Percentiles rank a stretch among this genome's conserved stretches.
These are phyloP conservation scores for Fusarium proliferatum DNA, from an alignment of 2,329 filamentous ascomycete species.

Conservation along the genomic window DNA sequence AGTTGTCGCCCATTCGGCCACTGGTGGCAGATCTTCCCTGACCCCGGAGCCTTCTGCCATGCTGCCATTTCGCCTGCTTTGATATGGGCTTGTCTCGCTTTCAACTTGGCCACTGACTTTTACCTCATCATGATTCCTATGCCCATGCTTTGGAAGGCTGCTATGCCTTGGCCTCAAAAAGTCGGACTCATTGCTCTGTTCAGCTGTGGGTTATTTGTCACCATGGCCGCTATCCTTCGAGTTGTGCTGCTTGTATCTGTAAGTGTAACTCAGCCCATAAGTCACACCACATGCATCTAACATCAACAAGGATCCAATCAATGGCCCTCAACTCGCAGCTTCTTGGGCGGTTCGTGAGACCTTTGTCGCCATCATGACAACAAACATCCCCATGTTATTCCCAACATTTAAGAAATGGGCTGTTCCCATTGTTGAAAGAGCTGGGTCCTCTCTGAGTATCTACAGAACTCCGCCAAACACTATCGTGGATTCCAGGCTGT, in stretches of 20 bases:
- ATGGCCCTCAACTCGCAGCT: slow-evolving; percentile 55
- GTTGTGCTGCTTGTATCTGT: slow-evolving; percentile 46
- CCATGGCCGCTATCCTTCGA: slow-evolving; percentile 53
- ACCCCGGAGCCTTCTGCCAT: slow-evolving; percentile 64
- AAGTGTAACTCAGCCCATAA: not conserved
- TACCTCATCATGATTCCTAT: slow-evolving; percentile 69
- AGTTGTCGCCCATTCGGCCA: slow-evolving; percentile 63
- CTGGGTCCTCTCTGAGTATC: slow-evolving; percentile 37
- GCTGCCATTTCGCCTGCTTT: slow-evolving; percentile 62
- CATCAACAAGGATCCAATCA: slow-evolving; percentile 51
- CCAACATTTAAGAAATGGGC: slow-evolving; percentile 55
- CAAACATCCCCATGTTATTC: slow-evolving; percentile 59
- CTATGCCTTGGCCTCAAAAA: slow-evolving; percentile 52
- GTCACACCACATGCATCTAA: not conserved
- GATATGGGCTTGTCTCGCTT: slow-evolving; percentile 61
- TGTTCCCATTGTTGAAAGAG: slow-evolving; percentile 38
- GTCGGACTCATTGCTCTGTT: slow-evolving; percentile 53
- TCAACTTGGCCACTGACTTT: slow-evolving; percentile 67
- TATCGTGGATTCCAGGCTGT: slow-evolving; percentile 28
- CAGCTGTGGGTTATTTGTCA: slow-evolving; percentile 55
- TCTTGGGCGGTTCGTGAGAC: slow-evolving; percentile 58
- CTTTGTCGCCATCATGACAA: slow-evolving; percentile 57
- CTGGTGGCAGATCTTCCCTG: slow-evolving; percentile 69
- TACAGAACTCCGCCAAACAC: slow-evolving; percentile 27
- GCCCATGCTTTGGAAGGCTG: slow-evolving; percentile 59